Base-by-base conservation (phyloP, 192 early-diverging fungal genomes). In the Podila minutissima region DNA sequence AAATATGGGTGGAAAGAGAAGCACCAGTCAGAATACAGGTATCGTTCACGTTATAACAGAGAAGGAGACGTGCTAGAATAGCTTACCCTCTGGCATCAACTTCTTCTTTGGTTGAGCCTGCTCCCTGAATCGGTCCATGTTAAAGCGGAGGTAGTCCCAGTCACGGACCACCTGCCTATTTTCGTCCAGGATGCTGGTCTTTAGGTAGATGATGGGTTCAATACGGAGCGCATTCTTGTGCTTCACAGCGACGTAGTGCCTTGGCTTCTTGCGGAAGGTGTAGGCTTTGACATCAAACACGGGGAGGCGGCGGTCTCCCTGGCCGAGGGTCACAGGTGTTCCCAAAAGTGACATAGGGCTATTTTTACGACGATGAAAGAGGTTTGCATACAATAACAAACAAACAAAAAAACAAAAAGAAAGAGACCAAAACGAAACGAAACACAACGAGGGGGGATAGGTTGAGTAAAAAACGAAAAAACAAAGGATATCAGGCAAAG, bases 51-150 rank as follows among this genome's bases (percentile, higher is more conserved):
- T 59, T 55, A 59, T 59, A 20, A 31, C 3, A n/a, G 35, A 71
- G 3, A 37, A 2, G 12, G 12, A 4, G 1, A 4, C 2, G 13
- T 46, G 41, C 41, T 4, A 41, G 38, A 41, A 41, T 11, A 46
- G 3, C 41, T 73, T 81, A 73, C 77, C 77, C 60, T 81, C 77
- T 50, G 67, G 55, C 22, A 66, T 73, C 62, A 81, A 20, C 28
- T 81, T 81, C 67, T 81, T 81, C 37, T 81, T 81, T 24, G 77
- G 77, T 31, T 81, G 77, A 1, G 71, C 77, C 69, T 81, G 72
- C 5, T 81, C 77, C 13, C 71, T 59, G 57, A 81, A 81, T 24
- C 71, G 66, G 26, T 81, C 77, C 12, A 73, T 49, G 12, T 62
- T 68, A 26, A 81, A 81, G 15, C 77, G 51, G 10, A 81, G 26